Conservation (phyloP, 352 stramenopile genomes). For the Peronospora belbahrii region DNA sequence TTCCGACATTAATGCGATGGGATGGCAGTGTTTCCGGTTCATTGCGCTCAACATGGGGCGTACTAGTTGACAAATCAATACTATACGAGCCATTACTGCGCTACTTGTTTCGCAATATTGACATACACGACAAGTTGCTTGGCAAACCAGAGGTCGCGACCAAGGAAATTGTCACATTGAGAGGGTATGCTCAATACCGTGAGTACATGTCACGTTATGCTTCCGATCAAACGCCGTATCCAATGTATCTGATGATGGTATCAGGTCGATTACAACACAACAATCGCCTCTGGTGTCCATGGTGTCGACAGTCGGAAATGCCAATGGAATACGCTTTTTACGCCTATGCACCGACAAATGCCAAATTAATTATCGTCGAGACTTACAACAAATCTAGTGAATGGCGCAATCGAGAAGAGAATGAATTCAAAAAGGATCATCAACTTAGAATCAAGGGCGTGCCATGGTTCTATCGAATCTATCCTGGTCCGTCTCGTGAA, state of each 20-base stretch:
- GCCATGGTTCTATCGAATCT: conserved; percentile 52
- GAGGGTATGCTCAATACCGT: conserved; percentile 34
- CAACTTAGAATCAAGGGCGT: conserved; percentile 51
- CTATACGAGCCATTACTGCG: conserved; percentile 46
- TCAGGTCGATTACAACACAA: conserved; percentile 56
- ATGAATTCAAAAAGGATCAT: conserved; percentile 53
- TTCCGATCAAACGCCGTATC: conserved; percentile 17
- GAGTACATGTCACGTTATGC: conserved; percentile 30
- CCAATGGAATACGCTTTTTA: conserved; percentile 69
- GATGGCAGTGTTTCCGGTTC: conserved; percentile 26
- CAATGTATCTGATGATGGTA: conserved; percentile 61
- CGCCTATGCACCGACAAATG: conserved; percentile 44
- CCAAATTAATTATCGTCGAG: conserved; percentile 44
- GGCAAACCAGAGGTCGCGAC: conserved; percentile 28
- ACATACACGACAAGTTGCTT: conserved; percentile 36
- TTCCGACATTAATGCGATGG: conserved; percentile 60
- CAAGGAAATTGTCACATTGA: conserved; percentile 52
- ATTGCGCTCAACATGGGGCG: conserved; percentile 43
- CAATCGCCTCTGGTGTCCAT: conserved; percentile 73
- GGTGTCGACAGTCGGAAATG: conserved; percentile 69
- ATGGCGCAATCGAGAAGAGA: conserved; percentile 64
- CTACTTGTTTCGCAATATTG: conserved; percentile 57
- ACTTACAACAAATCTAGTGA: conserved; percentile 53
- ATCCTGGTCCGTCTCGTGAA: conserved; percentile 23
- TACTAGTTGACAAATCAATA: conserved; percentile 43